Base-by-base conservation (phyloP, 441 rosid genomes). In the Gossypium gossypioides region DNA sequence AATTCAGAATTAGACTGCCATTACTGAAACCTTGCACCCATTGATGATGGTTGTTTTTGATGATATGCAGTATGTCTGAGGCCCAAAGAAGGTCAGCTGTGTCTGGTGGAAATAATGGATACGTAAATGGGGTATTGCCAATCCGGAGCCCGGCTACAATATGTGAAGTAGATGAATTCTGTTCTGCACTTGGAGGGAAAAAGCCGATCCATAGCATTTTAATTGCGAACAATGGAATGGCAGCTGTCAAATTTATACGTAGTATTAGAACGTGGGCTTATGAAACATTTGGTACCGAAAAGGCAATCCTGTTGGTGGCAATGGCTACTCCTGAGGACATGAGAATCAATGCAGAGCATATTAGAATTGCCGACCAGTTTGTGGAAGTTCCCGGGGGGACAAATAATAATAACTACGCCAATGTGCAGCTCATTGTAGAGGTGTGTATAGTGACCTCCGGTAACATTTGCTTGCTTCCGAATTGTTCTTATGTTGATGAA, bases 271-370 rank as follows among this genome's bases (percentile, higher is more conserved):
- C 96, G 18, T 96, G 99, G 99, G 97, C 99, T 60, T 96, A 93
- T 65, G 99, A 93, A 83, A 93, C 98, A 40, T 96, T 93, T 78
- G 99, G 99, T 74, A 82, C 96, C 0, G 99, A 96, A 75, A 96
- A 88, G 81, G 98, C 99, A 44, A 89, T 96, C 74, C 75, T 93
- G 71, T 79, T 96, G 97, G 99, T 88, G 18, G 98, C 98, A 67
- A 96, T 96, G 98, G 99, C 99, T n/a, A 96, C 99, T 37, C 97
- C 99, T 42, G 99, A 96, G 79, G 99, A 96, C 86, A 96, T 96
- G 99, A 87, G 97, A 82, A 96, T 96, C 87, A 96, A 93, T 77
- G 99, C 98, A 0, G 99, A 96, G 78, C 99, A 96, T 78, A 93
- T 93, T 79, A 83, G 98, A 82, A 96, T 96, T 55, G 98, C 99